Base-by-base conservation (phyloP, 2,329 filamentous ascomycete species). In the Juglanconis oblonga region DNA sequence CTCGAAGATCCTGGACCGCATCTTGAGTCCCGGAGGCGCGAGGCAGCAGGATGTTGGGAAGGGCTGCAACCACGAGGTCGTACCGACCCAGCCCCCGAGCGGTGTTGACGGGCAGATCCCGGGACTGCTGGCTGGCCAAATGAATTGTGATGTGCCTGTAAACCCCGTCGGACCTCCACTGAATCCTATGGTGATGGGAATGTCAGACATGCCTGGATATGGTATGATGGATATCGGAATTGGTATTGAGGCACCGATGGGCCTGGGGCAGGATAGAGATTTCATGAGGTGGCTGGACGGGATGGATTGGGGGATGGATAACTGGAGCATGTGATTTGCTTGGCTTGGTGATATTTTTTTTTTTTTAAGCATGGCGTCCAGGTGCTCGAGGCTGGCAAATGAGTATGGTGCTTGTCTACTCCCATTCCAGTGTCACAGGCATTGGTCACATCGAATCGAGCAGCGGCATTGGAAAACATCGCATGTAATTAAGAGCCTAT, bases 251-350 rank as follows among this genome's bases (percentile, higher is more conserved):
- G 64, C 66, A 7, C 68, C 70, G 0, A 67, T 71, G 57, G 55
- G 47, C 48, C 56, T 72, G 32, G 70, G 68, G 1, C 65, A 71
- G 50, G 72, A 73, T 24, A 67, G 64, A 24, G 71, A 73, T 51
- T 73, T 73, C 31, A 70, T 73, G 67, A 68, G 71, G 36, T 73
- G 69, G 72, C 65, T 74, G 2, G 71, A 73, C 53, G 69, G 66
- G 38, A 67, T 70, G 62, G 70, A 73, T 48, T 73, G 71, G 71
- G 71, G 61, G 8, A 64, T 68, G 33, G 59, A 64, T 32, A 54
- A 52, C 7, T 65, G 64, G 62, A 57, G 35, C 8, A 56, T 57
- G 55, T 57, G 47, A 57, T 44, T 6, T 33, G 24, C 10, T 11
- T 11, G 32, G 32, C 14, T 3, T 33, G 24, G 3, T 10, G 33